These are phyloP conservation scores for Canavalia gladiata DNA, from an alignment of 306 rosid species.

Conservation along the genomic window DNA sequence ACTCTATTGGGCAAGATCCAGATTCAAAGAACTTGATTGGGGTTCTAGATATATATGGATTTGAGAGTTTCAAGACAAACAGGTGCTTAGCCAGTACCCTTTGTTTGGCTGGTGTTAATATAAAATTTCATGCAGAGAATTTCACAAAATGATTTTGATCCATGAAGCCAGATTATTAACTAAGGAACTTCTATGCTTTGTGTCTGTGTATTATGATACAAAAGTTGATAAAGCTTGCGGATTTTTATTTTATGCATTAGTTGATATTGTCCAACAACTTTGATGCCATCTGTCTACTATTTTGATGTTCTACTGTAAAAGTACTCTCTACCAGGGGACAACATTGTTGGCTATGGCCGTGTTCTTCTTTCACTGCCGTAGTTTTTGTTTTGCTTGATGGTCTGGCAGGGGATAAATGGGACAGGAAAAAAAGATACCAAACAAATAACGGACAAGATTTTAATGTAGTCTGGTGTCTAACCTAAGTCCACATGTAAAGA, in stretches of 20 bases:
- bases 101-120: conserved; percentile 54
- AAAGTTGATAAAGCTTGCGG: conserved; percentile 5
- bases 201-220: conserved; percentile 35
- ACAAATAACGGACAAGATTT: conserved; percentile 4
- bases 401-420: not conserved
- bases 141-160: conserved; percentile 34
- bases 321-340: conserved; percentile 9
- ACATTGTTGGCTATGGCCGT: not conserved
- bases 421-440: not conserved
- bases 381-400: conserved; percentile 9
- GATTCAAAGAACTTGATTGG: conserved; percentile 83
- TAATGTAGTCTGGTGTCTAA: not conserved
- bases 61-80: conserved; percentile 99
- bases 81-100: conserved; percentile 87
- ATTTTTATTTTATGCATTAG: conserved; percentile 1
- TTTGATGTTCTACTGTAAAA: conserved; percentile 16
- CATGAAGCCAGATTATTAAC: conserved; percentile 12
- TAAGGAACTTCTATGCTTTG: conserved; percentile 11
- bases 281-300: not conserved
- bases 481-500: not conserved
- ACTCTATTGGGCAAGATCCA: conserved; percentile 94
- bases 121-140: conserved; percentile 44
- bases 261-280: not conserved
- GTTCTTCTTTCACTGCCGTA: not conserved
- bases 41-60: conserved; percentile 97